Percentiles rank a stretch among this genome's conserved stretches.
phyloP scores from a whole-genome alignment of 208 protist genomes.

The Lotmaria passim region DNA sequence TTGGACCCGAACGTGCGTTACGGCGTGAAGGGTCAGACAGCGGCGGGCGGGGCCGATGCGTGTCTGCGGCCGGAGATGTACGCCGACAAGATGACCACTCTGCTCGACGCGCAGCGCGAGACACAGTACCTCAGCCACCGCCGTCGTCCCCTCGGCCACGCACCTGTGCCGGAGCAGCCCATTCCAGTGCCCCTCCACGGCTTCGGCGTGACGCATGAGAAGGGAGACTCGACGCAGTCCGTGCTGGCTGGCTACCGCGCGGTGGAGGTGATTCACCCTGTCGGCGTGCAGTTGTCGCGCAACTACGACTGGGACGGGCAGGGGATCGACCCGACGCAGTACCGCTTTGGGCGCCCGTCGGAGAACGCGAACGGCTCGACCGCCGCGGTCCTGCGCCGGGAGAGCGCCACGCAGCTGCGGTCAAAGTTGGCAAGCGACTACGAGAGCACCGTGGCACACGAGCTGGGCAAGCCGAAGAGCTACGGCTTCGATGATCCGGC shows the following conservation, averaged over 20 bases:
- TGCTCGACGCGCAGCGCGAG: slow-evolving; percentile 80
- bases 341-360: slow-evolving; percentile 64
- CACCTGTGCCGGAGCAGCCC: slow-evolving; percentile 38
- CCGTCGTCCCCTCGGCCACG: slow-evolving; percentile 65
- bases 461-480: slow-evolving; percentile 61
- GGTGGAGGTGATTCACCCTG: slow-evolving; percentile 56
- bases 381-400: slow-evolving; percentile 1
- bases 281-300: slow-evolving; percentile 59
- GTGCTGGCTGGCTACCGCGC: slow-evolving; percentile 57
- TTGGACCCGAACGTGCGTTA: slow-evolving; percentile 52
- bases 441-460: slow-evolving; percentile 38
- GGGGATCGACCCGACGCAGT: slow-evolving; percentile 75
- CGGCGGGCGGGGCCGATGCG: slow-evolving; percentile 44
- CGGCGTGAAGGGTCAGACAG: slow-evolving; percentile 38
- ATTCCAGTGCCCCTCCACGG: slow-evolving; percentile 56
- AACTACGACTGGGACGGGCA: slow-evolving; percentile 79
- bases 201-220: slow-evolving; percentile 54
- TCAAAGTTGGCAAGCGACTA: slow-evolving; percentile 78
- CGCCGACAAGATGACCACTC: slow-evolving; percentile 60
- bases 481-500: slow-evolving; percentile 72
- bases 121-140: slow-evolving; percentile 52
- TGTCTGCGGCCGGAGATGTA: slow-evolving; percentile 68
- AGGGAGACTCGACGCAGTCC: slow-evolving; percentile 58
- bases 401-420: slow-evolving; percentile 42
- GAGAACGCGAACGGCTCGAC: slow-evolving; percentile 24